phyloP scores from a whole-genome alignment of 805 yeast species.

The Brettanomyces bruxellensis region DNA sequence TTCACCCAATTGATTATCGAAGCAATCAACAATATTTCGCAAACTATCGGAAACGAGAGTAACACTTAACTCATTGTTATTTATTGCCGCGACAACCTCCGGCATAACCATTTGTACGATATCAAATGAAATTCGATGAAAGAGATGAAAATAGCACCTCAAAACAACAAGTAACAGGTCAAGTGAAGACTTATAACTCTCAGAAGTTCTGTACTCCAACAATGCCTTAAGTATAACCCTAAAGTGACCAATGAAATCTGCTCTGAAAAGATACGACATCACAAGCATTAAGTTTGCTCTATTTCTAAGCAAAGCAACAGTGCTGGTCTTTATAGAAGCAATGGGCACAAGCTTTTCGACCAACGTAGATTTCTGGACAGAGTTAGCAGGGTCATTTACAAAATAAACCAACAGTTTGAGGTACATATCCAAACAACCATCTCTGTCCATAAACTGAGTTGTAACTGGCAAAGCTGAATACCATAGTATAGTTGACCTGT shows the following conservation, averaged over 20 bases:
- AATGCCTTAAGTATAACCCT: conserved; percentile 12
- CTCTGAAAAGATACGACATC: conserved; percentile 21
- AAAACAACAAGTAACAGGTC: conserved; percentile 9
- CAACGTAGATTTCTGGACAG: conserved; percentile 11
- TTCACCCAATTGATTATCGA: background rate
- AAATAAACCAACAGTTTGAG: conserved; percentile 20
- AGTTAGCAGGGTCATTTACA: conserved; percentile 11
- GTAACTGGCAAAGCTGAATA: conserved; percentile 10
- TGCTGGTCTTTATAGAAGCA: conserved; percentile 20
- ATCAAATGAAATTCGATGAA: conserved; percentile 12
- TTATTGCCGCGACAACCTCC: background rate
- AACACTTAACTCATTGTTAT: background rate
- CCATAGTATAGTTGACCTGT: conserved; percentile 2
- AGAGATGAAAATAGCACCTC: conserved; percentile 7
- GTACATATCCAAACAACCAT: conserved; percentile 25
- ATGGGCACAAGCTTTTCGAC: conserved; percentile 27
- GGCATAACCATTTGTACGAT: conserved; percentile 2
- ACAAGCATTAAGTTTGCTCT: conserved; percentile 22
- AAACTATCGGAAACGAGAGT: background rate
- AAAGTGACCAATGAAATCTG: conserved; percentile 17
- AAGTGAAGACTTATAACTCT: conserved; percentile 4
- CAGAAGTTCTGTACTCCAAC: conserved; percentile 1
- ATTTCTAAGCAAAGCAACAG: conserved; percentile 17
- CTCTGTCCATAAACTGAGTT: conserved; percentile 8
- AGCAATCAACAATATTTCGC: background rate